phyloP scores from a whole-genome alignment of 345 rosid genomes.

The Syzygium aromaticum region DNA sequence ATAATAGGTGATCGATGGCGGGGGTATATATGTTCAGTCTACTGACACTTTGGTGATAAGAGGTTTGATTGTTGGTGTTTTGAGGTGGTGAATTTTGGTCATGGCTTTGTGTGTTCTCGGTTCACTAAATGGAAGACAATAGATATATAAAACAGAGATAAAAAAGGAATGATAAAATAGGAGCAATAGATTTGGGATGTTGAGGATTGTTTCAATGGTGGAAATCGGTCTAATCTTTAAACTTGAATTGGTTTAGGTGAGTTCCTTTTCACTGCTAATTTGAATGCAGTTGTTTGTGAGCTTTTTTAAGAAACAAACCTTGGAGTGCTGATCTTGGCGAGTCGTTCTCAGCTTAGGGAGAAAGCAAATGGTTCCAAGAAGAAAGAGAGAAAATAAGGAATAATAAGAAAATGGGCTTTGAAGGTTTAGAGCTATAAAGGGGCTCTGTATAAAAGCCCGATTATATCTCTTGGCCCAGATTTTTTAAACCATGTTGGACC shows the following conservation, averaged over 20 bases:
- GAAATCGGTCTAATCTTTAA: neutral
- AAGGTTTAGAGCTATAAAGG: too few species aligned
- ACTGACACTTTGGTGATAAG: fast-evolving
- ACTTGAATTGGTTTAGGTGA: neutral
- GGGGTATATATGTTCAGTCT: neutral
- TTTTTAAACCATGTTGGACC: too few species aligned
- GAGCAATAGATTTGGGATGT: neutral
- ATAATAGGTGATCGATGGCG: neutral
- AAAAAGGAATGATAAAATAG: neutral
- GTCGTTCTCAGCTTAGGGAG: too few species aligned
- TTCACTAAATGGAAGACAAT: neutral
- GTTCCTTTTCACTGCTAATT: neutral
- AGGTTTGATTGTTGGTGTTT: neutral
- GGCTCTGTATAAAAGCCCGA: too few species aligned
- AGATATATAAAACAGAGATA: neutral
- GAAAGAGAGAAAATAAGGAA: too few species aligned
- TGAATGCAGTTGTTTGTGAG: too few species aligned
- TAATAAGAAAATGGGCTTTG: too few species aligned
- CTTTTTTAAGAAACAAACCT: too few species aligned
- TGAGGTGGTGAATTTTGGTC: neutral
- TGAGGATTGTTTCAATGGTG: neutral
- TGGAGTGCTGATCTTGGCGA: too few species aligned
- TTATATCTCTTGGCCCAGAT: too few species aligned
- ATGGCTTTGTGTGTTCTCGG: neutral
- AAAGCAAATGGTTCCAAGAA: too few species aligned